Evolutionary conservation across 148 eudicot genomes (phyloP).

Genomic region (Fallopia convolvulus): DNA sequence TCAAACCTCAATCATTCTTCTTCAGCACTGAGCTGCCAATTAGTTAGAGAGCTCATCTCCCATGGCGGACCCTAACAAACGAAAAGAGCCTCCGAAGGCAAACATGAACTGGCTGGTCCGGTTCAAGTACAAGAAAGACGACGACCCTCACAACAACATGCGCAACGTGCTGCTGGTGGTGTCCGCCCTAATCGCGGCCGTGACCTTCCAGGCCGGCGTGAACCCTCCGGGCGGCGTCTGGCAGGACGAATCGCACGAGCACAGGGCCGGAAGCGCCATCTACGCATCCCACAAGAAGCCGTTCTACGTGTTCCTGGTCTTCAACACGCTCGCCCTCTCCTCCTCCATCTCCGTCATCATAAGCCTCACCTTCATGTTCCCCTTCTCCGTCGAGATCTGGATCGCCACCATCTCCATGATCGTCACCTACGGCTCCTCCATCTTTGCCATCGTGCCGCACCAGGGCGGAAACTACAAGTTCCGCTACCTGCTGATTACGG

Average conservation of each 20-base stretch:
- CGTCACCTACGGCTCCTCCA: slow-evolving; percentile 1
- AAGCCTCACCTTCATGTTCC: slow-evolving; percentile 20
- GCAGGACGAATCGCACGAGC: slow-evolving; percentile 13
- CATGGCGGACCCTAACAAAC: not conserved
- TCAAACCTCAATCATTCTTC: not conserved
- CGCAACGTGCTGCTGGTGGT: slow-evolving; percentile 21
- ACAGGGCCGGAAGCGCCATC: not conserved
- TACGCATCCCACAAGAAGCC: slow-evolving; percentile 5
- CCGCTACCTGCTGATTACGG: slow-evolving; percentile 3
- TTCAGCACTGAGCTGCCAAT: not conserved
- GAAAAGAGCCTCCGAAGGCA: not conserved
- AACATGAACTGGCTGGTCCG: slow-evolving; percentile 8
- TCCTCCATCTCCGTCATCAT: slow-evolving; percentile 18
- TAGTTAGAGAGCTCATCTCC: not conserved
- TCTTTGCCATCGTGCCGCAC: slow-evolving; percentile 4
- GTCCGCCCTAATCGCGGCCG: slow-evolving; percentile 28
- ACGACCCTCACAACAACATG: slow-evolving; percentile 1
- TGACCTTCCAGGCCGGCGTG: slow-evolving; percentile 27
- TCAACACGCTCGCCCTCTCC: not conserved
- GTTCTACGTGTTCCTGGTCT: not conserved
- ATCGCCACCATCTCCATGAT: slow-evolving; percentile 11
- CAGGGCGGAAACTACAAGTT: not conserved
- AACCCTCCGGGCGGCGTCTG: slow-evolving; percentile 39
- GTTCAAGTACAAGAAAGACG: not conserved
- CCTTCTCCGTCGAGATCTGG: slow-evolving; percentile 12